Percentiles rank a stretch among this genome's conserved stretches.
These are phyloP conservation scores for Microdochium paspali DNA, from an alignment of 2,329 filamentous ascomycete genomes.

Conservation along the genomic window DNA sequence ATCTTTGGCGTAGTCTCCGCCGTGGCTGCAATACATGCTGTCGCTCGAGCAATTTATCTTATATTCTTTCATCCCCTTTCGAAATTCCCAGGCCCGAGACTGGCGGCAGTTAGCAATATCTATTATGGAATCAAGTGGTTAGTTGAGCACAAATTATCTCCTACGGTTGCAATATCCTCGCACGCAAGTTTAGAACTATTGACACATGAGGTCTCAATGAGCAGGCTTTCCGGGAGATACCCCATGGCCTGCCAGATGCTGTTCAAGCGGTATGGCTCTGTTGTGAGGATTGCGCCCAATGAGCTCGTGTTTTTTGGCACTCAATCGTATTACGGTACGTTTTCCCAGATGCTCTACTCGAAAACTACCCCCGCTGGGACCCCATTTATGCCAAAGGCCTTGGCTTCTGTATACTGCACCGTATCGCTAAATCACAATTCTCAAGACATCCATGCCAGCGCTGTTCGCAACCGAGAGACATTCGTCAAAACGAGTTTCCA, in stretches of 20 bases:
- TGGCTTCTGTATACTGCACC: too few relatives aligned
- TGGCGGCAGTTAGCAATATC: constrained; percentile 3
- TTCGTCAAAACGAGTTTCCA: constrained; percentile 2
- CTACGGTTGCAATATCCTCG: neutral
- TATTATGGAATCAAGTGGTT: constrained; percentile 4
- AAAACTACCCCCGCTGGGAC: too few relatives aligned
- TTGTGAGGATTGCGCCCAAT: constrained; percentile 9
- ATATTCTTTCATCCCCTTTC: constrained; percentile 4
- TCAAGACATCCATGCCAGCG: constrained; percentile 3
- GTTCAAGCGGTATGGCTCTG: constrained; percentile 4
- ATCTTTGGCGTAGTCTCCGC: constrained; percentile 1
- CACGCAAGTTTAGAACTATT: neutral
- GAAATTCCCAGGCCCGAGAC: constrained; percentile 1
- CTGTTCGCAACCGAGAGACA: constrained; percentile 1
- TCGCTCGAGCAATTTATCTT: neutral
- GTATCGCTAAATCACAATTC: too few relatives aligned
- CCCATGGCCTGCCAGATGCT: constrained; percentile 1
- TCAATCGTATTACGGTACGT: constrained; percentile 2
- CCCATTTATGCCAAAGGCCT: too few relatives aligned
- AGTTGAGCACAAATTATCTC: neutral
- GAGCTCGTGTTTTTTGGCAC: constrained; percentile 9
- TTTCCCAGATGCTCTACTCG: too few relatives aligned
- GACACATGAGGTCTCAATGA: neutral
- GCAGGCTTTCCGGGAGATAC: constrained; percentile 2
- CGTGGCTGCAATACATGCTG: neutral